phyloP scores from a whole-genome alignment of 2,329 filamentous ascomycete genomes.

The Camillea tinctor region DNA sequence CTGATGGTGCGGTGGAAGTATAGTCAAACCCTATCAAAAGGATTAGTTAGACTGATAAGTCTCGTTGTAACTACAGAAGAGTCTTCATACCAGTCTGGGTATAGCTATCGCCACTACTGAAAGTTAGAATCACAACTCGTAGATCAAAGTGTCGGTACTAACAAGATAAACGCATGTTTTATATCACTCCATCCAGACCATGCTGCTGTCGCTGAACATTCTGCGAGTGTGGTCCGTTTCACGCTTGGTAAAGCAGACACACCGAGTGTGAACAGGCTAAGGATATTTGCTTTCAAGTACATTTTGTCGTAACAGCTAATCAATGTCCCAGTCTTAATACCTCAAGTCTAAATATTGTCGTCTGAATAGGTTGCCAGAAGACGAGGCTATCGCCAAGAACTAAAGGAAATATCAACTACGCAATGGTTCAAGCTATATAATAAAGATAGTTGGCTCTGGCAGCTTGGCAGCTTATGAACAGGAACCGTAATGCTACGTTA shows the following conservation, averaged over 20 bases:
- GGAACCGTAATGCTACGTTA: background rate
- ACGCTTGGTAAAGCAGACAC: background rate
- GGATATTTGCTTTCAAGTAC: background rate
- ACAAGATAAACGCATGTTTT: constrained; percentile 44
- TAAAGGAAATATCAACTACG: background rate
- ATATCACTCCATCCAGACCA: constrained; percentile 39
- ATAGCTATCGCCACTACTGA: constrained; percentile 34
- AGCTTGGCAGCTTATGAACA: background rate
- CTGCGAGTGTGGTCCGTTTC: background rate
- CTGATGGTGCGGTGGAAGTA: constrained; percentile 48
- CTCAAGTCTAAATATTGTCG: too few relatives aligned
- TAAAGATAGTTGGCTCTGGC: background rate
- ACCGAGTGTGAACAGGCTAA: background rate
- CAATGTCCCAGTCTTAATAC: background rate
- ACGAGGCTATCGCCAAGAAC: background rate
- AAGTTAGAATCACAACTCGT: background rate
- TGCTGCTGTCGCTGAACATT: constrained; percentile 10
- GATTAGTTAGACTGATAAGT: background rate
- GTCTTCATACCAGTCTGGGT: constrained; percentile 27
- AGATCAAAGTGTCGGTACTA: constrained; percentile 15
- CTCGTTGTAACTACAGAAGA: background rate
- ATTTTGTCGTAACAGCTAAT: background rate
- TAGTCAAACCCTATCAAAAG: constrained; percentile 51
- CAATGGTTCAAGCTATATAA: background rate
- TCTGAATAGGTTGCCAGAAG: background rate